These are phyloP conservation scores for Themeda triandra DNA, from an alignment of 176 grass and related monocot species.

Conservation along the genomic window DNA sequence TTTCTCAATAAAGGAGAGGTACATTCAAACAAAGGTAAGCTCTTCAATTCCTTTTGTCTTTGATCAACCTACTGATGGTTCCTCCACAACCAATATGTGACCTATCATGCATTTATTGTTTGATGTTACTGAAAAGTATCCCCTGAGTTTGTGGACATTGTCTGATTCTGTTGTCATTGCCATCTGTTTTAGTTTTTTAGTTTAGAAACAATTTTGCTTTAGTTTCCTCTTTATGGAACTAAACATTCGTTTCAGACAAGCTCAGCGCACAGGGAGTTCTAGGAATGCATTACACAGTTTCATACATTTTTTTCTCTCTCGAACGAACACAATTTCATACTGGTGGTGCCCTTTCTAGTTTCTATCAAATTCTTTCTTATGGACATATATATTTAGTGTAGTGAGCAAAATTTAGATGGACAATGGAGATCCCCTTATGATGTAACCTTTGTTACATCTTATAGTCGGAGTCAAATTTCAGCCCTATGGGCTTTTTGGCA, in stretches of 20 bases:
- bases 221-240: background rate
- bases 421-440: background rate
- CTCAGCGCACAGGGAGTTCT: background rate
- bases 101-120: background rate
- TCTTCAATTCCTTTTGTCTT: constrained; percentile 17
- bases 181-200: constrained; percentile 4
- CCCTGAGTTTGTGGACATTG: background rate
- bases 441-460: background rate
- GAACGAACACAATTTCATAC: background rate
- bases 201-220: constrained; percentile 8
- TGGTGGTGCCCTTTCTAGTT: background rate
- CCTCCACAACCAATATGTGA: constrained; percentile 10
- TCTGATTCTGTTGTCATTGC: background rate
- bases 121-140: constrained; percentile 6
- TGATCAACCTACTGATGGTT: constrained; percentile 14
- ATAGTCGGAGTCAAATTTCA: background rate
- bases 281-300: background rate
- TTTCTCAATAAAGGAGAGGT: constrained; percentile 91
- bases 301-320: too few species aligned
- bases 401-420: background rate
- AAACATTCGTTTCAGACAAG: background rate
- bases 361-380: constrained; percentile 14
- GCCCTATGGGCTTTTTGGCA: background rate
- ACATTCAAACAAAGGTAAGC: constrained; percentile 89
- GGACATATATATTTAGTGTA: background rate